Base-by-base conservation (phyloP, 495 filamentous ascomycete genomes). In the Aspergillus asperescens region DNA sequence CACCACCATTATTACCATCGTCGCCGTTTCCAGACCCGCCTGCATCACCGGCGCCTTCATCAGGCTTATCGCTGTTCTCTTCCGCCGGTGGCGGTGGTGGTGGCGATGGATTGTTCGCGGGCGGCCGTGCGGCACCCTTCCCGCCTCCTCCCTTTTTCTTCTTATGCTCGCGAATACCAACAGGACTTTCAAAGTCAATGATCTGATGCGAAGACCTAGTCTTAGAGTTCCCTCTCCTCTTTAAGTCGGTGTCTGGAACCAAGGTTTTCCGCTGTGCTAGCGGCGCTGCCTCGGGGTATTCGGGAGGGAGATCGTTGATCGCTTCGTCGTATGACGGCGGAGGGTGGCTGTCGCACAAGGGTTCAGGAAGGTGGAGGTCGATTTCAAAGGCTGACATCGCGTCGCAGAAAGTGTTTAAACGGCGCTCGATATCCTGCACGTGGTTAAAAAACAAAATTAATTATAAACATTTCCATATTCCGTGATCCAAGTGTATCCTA, bases 181-280 rank as follows among this genome's bases (percentile, higher is more conserved):
- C 63, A 7, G 69, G 59, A 25, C 74, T 77, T 49, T 81, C 80
- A 39, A 82, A 76, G 61, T 81, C 77, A 34, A 79, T 73, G 19
- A 71, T 66, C 60, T 29, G 67, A 57, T 37, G 52, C 52, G 40
- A 75, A 56, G 48, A 75, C 68, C 35, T 69, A 62, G 38, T 69
- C 66, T 54, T 69, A 70, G 52, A 57, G 63, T 48, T 65, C 52
- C 38, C 69, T 57, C 47, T 66, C 49, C 38, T 54, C 50, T 41
- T 43, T 0, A 58, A 60, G 5, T 56, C 60, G 6, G 52, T 54
- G 1, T 60, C 46, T 13, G 48, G 28, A 5, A 25, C 16, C 5
- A 54, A 9, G 1, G 50, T 48, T 47, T 60, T 68, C 19, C 55
- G 57, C 29, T 63, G 52, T 10, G 68, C 69, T n/a, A 64, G 52